Base-by-base conservation (phyloP, 2,329 filamentous ascomycete species). In the Fusarium anthophilum region DNA sequence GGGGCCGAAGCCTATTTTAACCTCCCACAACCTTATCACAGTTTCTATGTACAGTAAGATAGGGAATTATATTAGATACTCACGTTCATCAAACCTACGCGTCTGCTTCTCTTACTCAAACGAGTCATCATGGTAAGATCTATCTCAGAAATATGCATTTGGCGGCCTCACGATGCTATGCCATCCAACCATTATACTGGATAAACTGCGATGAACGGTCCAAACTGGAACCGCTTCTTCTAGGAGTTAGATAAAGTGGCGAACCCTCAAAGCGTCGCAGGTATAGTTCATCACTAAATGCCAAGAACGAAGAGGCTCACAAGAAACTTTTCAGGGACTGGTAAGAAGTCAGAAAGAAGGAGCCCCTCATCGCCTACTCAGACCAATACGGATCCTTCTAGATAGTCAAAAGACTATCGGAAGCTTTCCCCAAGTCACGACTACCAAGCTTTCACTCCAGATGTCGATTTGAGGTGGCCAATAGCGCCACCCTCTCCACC, bases 61-160 rank as follows among this genome's bases (percentile, higher is more conserved):
- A 39, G 37, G 26, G 12, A 14, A 28, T 28, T 2, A 18, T 6
- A 22, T 38, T 8, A 20, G 8, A 26, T 37, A 3, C 6, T 15
- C 5, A 11, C 3, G 0, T 12, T 37, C 4, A 22, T 22, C 9
- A 26, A 20, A 53, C 24, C 5, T 12, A 3, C 4, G 5, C 4
- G 2, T 18, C 17, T 20, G 3, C 8, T 24, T 14, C 5, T 20
- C n/a, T 24, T 51, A 8, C n/a, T 32, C 48, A 24, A 5, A 35
- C 8, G 20, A 51, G 30, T 20, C 11, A 24, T 7, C 10, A n/a
- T 17, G 26, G 22, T 7, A 20, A 24, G n/a, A 54, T 38, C 8
- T 26, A 20, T 18, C 35, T 9, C 9, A 3, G 17, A 28, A 22
- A 22, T 4, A 12, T 28, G 24, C 6, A 18, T 20, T 13, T 14